Evolutionary conservation across 139 green algal genomes (phyloP).

Genomic region (Tetraselmis striata): DNA sequence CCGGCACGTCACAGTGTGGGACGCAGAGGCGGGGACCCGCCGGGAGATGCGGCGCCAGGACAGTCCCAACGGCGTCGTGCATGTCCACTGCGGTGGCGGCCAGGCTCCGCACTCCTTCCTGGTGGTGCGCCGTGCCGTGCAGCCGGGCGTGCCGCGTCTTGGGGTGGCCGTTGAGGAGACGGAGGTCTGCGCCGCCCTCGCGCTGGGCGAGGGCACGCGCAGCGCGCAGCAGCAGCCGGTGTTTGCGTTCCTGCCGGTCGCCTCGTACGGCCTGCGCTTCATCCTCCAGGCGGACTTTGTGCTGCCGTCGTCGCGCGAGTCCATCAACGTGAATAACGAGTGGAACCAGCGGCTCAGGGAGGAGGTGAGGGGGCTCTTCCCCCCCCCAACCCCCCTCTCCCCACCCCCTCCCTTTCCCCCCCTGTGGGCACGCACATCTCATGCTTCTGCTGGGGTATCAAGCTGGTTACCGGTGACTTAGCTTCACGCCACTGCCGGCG

Average conservation of each 20-base stretch:
- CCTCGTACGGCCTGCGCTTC: conserved; percentile 11
- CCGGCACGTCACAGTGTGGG: conserved; percentile 17
- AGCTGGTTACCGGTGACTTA: no score
- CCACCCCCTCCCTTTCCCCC: no score
- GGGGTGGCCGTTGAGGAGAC: not conserved
- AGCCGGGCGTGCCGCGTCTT: not conserved
- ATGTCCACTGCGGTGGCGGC: not conserved
- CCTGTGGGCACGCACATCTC: no score
- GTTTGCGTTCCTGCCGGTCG: conserved; percentile 18
- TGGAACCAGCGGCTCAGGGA: conserved; percentile 39
- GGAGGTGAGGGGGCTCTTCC: conserved; percentile 35
- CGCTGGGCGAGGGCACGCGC: not conserved
- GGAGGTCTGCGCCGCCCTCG: not conserved
- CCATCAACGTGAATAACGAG: conserved; percentile 29
- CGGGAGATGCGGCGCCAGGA: not conserved
- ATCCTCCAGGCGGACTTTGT: conserved; percentile 34
- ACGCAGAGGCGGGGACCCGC: not conserved
- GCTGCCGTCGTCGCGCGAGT: conserved; percentile 32
- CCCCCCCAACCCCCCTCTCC: no score
- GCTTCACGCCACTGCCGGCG: no score
- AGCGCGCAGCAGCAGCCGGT: conserved; percentile 2
- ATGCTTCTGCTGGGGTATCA: no score
- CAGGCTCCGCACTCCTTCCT: not conserved
- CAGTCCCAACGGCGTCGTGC: no score
- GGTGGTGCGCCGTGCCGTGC: not conserved